Conservation (phyloP, 2,329 filamentous ascomycete species). For the Rutstroemia sp. region DNA sequence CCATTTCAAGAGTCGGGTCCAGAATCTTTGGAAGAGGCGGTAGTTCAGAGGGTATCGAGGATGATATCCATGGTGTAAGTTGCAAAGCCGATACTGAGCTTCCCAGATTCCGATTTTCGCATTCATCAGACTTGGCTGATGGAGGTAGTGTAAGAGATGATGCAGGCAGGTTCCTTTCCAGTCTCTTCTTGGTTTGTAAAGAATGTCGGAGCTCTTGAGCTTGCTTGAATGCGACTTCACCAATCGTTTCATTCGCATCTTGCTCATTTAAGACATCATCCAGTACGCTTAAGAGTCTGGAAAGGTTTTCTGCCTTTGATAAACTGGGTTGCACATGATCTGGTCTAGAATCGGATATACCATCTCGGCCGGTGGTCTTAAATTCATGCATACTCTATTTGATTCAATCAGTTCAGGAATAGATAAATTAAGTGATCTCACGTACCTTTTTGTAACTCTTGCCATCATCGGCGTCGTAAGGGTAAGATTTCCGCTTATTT, state of each 20-base stretch:
- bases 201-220: slow-evolving; percentile 17
- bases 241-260: slow-evolving; percentile 14
- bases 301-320: slow-evolving; percentile 14
- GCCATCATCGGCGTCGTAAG: not conserved
- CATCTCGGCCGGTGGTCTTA: too few species aligned
- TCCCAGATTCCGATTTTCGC: not conserved
- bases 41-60: slow-evolving; percentile 39
- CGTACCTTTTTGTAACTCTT: not conserved
- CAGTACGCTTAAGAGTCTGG: slow-evolving; percentile 21
- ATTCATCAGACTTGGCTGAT: not conserved
- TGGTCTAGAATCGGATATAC: not conserved
- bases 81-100: not conserved
- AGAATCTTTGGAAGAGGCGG: slow-evolving; percentile 56
- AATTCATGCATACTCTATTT: too few species aligned
- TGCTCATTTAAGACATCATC: slow-evolving; percentile 21
- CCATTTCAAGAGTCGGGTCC: slow-evolving; percentile 50
- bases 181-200: slow-evolving; percentile 9
- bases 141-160: not conserved
- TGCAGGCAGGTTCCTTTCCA: not conserved
- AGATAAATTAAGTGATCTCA: not conserved
- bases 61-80: slow-evolving; percentile 42
- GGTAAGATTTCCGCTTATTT: not conserved
- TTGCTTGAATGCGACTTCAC: slow-evolving; percentile 15
- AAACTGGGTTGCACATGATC: not conserved
- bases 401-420: too few species aligned